These are phyloP conservation scores for Saitozyma sp. DNA, from an alignment of 768 basidiomycete species.

Conservation along the genomic window DNA sequence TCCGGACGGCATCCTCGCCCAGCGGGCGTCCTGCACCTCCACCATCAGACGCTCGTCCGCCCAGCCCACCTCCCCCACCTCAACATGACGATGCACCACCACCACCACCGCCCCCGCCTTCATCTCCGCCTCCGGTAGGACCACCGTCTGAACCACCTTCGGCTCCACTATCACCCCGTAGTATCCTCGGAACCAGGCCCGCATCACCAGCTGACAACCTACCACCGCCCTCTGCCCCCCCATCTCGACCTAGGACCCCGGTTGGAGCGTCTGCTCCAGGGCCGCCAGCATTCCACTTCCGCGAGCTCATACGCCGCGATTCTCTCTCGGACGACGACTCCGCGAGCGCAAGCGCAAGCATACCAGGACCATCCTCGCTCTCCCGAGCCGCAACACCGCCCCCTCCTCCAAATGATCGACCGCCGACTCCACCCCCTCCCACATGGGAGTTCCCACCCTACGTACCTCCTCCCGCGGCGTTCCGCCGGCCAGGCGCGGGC, in stretches of 20 bases:
- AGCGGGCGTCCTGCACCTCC: conserved; percentile 10
- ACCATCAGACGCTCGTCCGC: conserved; percentile 4
- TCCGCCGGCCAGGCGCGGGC: conserved; percentile 22
- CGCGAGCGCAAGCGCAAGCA: conserved; percentile 12
- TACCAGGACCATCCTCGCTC: background rate
- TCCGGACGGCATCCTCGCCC: background rate
- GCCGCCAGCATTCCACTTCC: conserved; percentile 48
- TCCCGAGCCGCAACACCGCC: background rate
- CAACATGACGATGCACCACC: conserved; percentile 8
- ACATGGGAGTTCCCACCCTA: conserved; percentile 16
- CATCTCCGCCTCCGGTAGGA: conserved; percentile 25
- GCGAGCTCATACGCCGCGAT: conserved; percentile 28
- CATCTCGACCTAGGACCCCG: too few relatives aligned
- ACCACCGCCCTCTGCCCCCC: too few relatives aligned
- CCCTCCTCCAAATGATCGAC: background rate
- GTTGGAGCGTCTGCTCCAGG: too few relatives aligned
- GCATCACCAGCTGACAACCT: too few relatives aligned
- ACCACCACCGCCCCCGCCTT: conserved; percentile 20
- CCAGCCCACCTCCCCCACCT: conserved; percentile 26
- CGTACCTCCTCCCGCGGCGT: conserved; percentile 22
- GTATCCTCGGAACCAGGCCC: too few relatives aligned
- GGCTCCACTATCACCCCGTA: conserved; percentile 22
- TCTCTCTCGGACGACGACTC: conserved; percentile 18
- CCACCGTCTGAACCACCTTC: conserved; percentile 17
- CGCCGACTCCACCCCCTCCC: conserved; percentile 1